phyloP scores from a whole-genome alignment of 108 stramenopile species.

The Hondaea fermentalgiana region DNA sequence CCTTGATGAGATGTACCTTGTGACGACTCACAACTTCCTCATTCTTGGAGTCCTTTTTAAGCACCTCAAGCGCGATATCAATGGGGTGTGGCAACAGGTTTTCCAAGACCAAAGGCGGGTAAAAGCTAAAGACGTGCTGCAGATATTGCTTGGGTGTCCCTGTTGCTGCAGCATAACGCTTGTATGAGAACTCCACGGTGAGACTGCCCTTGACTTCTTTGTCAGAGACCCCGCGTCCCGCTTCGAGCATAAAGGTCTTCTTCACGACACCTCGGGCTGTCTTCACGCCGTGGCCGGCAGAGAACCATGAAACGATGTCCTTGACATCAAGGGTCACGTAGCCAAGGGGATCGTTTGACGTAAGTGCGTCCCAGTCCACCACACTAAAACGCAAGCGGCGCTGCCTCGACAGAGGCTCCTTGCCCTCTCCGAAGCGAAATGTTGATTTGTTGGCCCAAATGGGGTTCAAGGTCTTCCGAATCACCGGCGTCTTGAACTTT shows the following conservation, averaged over 20 bases:
- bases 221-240: neutral
- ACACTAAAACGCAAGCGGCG: neutral
- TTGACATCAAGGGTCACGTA: neutral
- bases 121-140: constrained; percentile 13
- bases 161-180: neutral
- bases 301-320: neutral
- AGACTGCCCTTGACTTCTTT: neutral
- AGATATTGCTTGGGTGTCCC: neutral
- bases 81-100: neutral
- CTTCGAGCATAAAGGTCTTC: neutral
- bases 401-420: neutral
- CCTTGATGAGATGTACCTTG: neutral
- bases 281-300: neutral
- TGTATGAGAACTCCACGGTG: neutral
- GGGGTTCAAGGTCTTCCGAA: neutral
- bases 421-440: neutral
- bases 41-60: neutral
- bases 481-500: neutral
- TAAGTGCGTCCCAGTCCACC: neutral
- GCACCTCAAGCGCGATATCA: neutral
- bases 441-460: constrained; percentile 9
- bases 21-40: neutral
- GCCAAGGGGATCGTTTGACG: neutral
- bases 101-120: neutral
- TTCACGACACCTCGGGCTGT: neutral